Base-by-base conservation (phyloP, 805 yeast genomes). In the Lipomyces japonicus region DNA sequence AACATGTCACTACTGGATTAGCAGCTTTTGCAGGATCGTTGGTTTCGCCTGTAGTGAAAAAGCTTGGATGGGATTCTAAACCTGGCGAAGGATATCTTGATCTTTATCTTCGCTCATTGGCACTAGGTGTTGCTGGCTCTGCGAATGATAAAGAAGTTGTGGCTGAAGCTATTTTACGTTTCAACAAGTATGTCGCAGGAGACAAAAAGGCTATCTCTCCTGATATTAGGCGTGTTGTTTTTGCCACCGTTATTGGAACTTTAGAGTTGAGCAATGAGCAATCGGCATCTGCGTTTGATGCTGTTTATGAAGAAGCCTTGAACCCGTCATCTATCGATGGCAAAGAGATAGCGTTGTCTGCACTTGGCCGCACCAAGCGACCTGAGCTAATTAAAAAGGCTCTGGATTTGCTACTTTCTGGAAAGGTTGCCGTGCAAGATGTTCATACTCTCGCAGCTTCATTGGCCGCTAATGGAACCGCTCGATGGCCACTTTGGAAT, bases 41-140 rank as follows among this genome's bases (percentile, higher is more conserved):
- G 59, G 75, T 82, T 43, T 62, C 74, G 38, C 69, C 71, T 7
- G 77, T 77, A 61, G 67, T 78, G 40, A 66, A 70, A 30, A 65
- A 71, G 34, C 63, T 82, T 35, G 91, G 90, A 22, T 82, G 86
- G 82, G 76, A 75, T 40, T 78, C 82, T 61, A 26, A 22, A 26
- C 62, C 69, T 7, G 75, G 71, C n/a, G 58, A 70, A 24, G 90
- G 84, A 61, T 82, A 75, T 65, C 75, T 81, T 46, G 75, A 74
- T 6, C 81, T 77, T 64, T 79, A 81, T 67, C 74, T 85, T 66
- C 83, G 84, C 64, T 71, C 82, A 12, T 69, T 77, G 30, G 68
- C 84, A 60, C 81, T 81, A 53, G 72, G 76, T 21, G 66, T 81
- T 40, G 89, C 90, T 35, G 80, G 77, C 38, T 66, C 69, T 42